Evolutionary conservation across 2,329 filamentous ascomycete genomes (phyloP), one percentile per base, ranked within the genome.

Genomic region (Microcera coccophila): DNA sequence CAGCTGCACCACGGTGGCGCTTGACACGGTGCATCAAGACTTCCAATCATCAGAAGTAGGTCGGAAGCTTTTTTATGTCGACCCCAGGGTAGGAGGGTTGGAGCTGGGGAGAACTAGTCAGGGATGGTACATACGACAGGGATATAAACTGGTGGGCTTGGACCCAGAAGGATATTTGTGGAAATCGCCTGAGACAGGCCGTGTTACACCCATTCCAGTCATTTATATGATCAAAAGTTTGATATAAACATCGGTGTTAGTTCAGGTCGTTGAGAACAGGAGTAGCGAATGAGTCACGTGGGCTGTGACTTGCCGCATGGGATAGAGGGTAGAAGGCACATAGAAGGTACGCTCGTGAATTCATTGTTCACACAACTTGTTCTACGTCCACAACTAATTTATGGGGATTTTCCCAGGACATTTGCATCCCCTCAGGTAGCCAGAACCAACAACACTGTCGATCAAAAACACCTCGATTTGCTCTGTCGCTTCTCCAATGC

Each of bases 11-110:
- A 53, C 56, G 31, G 44, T 66, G 36, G 62, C 60, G 11, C 57
- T 72, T 24, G 68, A 71, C 47, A 69, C 67, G 5, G 37, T 60
- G 14, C 31, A 54, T 2, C 58, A 54, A 34, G 54, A 61, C 24
- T 57, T 56, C 21, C 61, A 65, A 41, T 43, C 50, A n/a, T 48
- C 48, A n/a, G 53, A 59, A 19, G 44, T 52, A 28, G 48, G 45
- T 36, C 21, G 53, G n/a, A 39, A 52, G 14, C 41, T 48, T 12
- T 41, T 62, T 21, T 64, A 62, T 38, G 54, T 58, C 12, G 49
- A 59, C 10, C 46, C 49, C 15, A 58, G 61, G 12, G 35, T 56
- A 22, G 50, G 53, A 28, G 43, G 46, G 11, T 61, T 64, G 14
- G 43, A 41, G 26, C 59, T 61, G 45, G 56, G 53, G 2, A 42